Percentiles rank a stretch among this genome's conserved stretches.
These are phyloP conservation scores for Nigrospora osmanthi DNA, from an alignment of 2,329 filamentous ascomycete genomes.

Conservation along the genomic window DNA sequence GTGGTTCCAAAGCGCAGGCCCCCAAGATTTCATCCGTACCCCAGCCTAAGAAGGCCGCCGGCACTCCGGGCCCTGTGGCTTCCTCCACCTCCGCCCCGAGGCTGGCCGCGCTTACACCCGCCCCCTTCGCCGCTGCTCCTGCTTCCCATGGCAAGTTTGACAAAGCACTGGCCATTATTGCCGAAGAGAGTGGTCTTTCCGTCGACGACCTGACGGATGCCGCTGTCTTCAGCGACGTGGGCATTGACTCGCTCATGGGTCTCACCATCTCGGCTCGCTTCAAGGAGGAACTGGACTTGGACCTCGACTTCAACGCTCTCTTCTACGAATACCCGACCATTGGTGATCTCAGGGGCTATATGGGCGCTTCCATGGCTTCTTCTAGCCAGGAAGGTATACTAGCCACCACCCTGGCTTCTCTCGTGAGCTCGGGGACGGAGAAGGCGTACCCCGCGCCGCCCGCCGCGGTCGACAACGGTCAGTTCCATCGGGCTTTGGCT, in stretches of 20 bases:
- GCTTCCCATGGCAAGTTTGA: neutral
- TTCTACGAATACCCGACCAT: conserved; percentile 18
- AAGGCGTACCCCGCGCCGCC: too few relatives aligned
- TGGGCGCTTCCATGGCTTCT: conserved; percentile 1
- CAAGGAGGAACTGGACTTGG: conserved; percentile 20
- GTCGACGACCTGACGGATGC: conserved; percentile 11
- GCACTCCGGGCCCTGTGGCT: neutral
- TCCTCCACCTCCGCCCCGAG: neutral
- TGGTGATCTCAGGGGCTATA: conserved; percentile 6
- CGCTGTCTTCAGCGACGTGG: conserved; percentile 19
- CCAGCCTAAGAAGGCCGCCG: neutral
- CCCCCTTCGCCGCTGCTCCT: neutral
- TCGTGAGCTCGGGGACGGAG: too few relatives aligned
- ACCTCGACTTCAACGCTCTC: conserved; percentile 15
- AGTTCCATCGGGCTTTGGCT: neutral
- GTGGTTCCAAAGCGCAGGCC: conserved; percentile 3
- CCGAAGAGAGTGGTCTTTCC: conserved; percentile 17
- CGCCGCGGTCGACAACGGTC: neutral
- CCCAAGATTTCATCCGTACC: neutral
- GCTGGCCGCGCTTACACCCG: neutral
- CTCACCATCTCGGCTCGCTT: conserved; percentile 22
- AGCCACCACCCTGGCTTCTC: too few relatives aligned
- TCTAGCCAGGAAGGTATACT: too few relatives aligned
- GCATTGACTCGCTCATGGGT: conserved; percentile 24
- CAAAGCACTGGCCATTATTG: conserved; percentile 13